phyloP scores from a whole-genome alignment of 768 basidiomycete species.

The Lactarius indigo region DNA sequence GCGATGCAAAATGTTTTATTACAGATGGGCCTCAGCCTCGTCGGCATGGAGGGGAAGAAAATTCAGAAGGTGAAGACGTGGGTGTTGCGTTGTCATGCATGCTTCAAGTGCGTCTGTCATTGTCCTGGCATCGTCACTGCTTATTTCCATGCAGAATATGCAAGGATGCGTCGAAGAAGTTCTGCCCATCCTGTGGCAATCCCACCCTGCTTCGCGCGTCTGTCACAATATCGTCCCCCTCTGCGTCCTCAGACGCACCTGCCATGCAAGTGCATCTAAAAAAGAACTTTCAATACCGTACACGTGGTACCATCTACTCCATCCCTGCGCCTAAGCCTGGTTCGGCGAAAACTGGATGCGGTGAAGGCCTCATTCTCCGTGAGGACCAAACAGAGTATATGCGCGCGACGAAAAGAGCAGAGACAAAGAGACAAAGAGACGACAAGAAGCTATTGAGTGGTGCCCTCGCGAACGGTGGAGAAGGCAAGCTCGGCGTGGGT shows the following conservation, averaged over 20 bases:
- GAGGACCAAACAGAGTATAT: conserved; percentile 91
- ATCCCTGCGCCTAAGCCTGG: conserved; percentile 91
- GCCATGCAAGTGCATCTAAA: conserved; percentile 89
- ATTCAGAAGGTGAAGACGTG: conserved; percentile 92
- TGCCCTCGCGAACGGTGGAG: conserved; percentile 44
- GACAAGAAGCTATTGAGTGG: conserved; percentile 72
- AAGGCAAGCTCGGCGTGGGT: conserved; percentile 52
- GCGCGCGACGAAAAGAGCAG: conserved; percentile 74
- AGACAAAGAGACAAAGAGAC: conserved; percentile 71
- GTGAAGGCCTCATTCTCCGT: conserved; percentile 81
- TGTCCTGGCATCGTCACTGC: not conserved
- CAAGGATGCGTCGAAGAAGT: conserved; percentile 91
- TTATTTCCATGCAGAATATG: conserved; percentile 61
- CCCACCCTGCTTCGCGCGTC: conserved; percentile 87
- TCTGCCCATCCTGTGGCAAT: conserved; percentile 97
- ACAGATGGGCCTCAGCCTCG: conserved; percentile 88
- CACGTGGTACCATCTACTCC: conserved; percentile 87
- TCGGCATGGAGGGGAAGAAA: conserved; percentile 85
- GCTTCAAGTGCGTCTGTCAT: conserved; percentile 81
- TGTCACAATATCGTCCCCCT: conserved; percentile 74
- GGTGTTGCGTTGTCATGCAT: conserved; percentile 96
- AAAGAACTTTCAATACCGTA: conserved; percentile 90
- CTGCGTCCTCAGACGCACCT: conserved; percentile 56
- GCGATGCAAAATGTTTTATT: conserved; percentile 98
- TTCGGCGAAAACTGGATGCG: conserved; percentile 75